Percentiles rank a stretch among this genome's conserved stretches.
Evolutionary conservation across 2,329 filamentous ascomycete species (phyloP).

Genomic region (Colletotrichum sp.): DNA sequence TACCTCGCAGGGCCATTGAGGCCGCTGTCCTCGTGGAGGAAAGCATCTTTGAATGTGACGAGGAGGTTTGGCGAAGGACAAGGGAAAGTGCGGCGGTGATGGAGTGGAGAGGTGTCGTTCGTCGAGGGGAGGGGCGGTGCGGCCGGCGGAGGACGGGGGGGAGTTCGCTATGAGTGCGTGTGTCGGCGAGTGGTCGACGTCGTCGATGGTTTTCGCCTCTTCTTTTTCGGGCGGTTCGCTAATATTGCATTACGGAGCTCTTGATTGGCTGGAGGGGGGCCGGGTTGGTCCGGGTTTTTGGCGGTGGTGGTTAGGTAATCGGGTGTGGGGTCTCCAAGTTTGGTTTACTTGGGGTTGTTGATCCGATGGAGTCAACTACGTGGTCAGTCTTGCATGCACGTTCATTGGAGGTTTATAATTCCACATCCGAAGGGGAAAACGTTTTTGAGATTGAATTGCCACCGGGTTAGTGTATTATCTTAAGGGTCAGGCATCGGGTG

Average conservation of each 20-base stretch:
- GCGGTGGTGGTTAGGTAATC: conserved; percentile 6
- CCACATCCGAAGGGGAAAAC: not conserved
- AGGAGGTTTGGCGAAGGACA: not conserved
- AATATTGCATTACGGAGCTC: conserved; percentile 4
- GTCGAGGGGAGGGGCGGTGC: conserved; percentile 4
- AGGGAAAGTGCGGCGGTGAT: not conserved
- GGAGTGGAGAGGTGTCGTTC: conserved; percentile 15
- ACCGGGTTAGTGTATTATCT: not conserved
- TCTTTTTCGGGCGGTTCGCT: conserved; percentile 6
- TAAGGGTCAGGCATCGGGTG: not conserved
- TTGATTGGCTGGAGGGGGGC: conserved; percentile 8
- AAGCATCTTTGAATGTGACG: conserved; percentile 40
- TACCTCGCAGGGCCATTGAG: conserved; percentile 58
- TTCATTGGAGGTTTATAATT: not conserved
- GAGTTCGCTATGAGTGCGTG: not conserved
- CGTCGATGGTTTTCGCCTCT: conserved; percentile 18
- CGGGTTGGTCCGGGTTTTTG: not conserved
- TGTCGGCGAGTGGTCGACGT: conserved; percentile 11
- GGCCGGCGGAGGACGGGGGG: not conserved
- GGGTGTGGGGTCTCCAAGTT: not conserved
- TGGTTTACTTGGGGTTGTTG: not conserved
- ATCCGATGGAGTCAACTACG: not conserved
- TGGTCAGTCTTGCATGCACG: not conserved
- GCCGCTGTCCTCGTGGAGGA: conserved; percentile 54
- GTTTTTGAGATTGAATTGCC: not conserved